Evolutionary conservation across 106 monocot genomes (phyloP), one percentile per base, ranked within the genome.

Genomic region (Dendrobium officinale): DNA sequence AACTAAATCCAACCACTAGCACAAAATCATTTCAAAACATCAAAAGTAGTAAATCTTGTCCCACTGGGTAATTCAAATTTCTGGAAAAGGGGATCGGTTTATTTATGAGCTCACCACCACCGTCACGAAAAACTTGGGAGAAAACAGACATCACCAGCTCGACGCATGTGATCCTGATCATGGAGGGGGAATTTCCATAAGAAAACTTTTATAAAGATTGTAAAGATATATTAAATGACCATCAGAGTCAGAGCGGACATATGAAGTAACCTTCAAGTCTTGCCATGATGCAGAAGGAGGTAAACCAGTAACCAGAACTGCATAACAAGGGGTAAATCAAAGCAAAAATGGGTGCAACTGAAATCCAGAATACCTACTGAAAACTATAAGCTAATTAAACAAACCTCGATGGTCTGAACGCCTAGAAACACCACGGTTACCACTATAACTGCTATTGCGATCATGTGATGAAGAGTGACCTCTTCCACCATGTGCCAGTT

Each of bases 141-240:
- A 78, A 97, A 97, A 58, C 94, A 94, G 61, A 97, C 97, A 92
- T 97, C 97, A 80, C 97, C 97, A 85, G 94, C 97, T 76, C 87
- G 85, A 24, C 97, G 93, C 93, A 93, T 93, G 58, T 93, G 93
- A 68, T 93, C 93, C 93, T 93, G 45, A 77, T 48, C 55, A 40
- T 67, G 75, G 19, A 77, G n/a, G 19, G 18, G 22, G 67, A 41
- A 42, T 55, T 54, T 27, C 13, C 3, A 7, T 15, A 8, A 43
- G 20, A 56, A 81, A 13, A 24, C 13, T 42, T 0, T 1, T 4
- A 31, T n/a, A 67, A 67, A 27, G 42, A 3, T 4, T 15, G 17
- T 42, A 74, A 77, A 7, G 18, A 29, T 54, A 26, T 4, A 29
- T 33, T 17, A 77, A 55, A 77, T 77, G 48, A 27, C 9, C 13